Evolutionary conservation across 768 basidiomycete species (phyloP).

Genomic region (Lentinus tigrinus): DNA sequence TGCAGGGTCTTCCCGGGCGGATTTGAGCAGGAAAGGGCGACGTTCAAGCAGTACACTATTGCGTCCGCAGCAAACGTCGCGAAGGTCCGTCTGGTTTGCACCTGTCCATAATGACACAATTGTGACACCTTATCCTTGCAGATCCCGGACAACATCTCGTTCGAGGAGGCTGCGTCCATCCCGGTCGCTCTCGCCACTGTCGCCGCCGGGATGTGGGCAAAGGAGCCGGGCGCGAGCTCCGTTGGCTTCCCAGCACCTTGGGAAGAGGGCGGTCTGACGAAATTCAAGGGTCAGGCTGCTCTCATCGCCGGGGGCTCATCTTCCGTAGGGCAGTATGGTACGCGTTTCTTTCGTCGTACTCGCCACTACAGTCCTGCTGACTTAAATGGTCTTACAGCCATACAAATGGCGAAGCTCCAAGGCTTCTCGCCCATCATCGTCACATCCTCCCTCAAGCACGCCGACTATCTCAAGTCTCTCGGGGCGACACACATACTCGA

Average conservation of each 20-base stretch:
- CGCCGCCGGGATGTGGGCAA: conserved; percentile 24
- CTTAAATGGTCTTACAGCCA: too few species aligned
- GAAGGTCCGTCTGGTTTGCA: conserved; percentile 5
- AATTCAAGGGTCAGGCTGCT: conserved; percentile 17
- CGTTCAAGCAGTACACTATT: conserved; percentile 28
- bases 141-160: conserved; percentile 28
- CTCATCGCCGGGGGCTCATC: conserved; percentile 22
- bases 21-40: conserved; percentile 5
- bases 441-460: conserved; percentile 9
- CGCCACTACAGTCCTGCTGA: too few species aligned
- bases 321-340: conserved; percentile 23
- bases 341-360: background rate
- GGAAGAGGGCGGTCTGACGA: conserved; percentile 6
- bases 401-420: too few species aligned
- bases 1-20: conserved; percentile 20
- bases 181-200: conserved; percentile 26
- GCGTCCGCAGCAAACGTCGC: conserved; percentile 23
- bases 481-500: conserved; percentile 29
- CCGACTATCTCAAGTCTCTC: conserved; percentile 17
- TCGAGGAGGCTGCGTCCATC: conserved; percentile 31
- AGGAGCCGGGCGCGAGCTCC: background rate
- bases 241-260: conserved; percentile 9
- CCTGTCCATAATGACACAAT: background rate
- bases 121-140: background rate
- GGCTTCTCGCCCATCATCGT: conserved; percentile 19